Conservation (phyloP, 2,329 filamentous ascomycete species). For the Ampelomyces quisqualis region DNA sequence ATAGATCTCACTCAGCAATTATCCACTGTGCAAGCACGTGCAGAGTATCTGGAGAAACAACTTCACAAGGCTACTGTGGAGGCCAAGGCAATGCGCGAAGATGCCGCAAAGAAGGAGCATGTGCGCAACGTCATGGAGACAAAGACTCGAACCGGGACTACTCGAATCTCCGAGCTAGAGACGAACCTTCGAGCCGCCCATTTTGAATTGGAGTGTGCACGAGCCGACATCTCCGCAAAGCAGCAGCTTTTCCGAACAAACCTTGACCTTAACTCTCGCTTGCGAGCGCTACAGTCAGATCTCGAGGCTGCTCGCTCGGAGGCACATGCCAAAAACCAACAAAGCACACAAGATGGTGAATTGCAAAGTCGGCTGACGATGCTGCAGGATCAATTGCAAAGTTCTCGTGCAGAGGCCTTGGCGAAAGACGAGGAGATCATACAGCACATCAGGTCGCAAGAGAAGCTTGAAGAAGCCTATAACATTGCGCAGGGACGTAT, state of each 20-base stretch:
- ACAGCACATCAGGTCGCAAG: slow-evolving; percentile 25
- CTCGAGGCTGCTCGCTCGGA: slow-evolving; percentile 15
- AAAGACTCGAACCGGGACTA: slow-evolving; percentile 10
- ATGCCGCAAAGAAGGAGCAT: slow-evolving; percentile 15
- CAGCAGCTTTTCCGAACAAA: slow-evolving; percentile 30
- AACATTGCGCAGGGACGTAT: slow-evolving; percentile 32
- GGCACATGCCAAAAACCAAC: slow-evolving; percentile 1
- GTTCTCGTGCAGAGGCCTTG: slow-evolving; percentile 17
- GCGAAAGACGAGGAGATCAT: slow-evolving; percentile 31
- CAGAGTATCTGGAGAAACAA: slow-evolving; percentile 26
- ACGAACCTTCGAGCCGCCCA: slow-evolving; percentile 23
- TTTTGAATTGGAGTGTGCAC: slow-evolving; percentile 30
- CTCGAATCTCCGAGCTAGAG: slow-evolving; percentile 26
- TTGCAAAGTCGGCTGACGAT: slow-evolving; percentile 9
- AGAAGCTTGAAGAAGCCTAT: slow-evolving; percentile 26
- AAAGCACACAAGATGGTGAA: slow-evolving; percentile 3
- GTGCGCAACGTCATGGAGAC: slow-evolving; percentile 11
- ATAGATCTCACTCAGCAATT: slow-evolving; percentile 22
- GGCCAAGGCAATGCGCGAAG: slow-evolving; percentile 26
- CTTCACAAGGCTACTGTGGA: slow-evolving; percentile 32
- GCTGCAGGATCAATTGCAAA: slow-evolving; percentile 26
- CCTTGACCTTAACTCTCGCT: slow-evolving; percentile 23
- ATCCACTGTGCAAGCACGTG: slow-evolving; percentile 26
- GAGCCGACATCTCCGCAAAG: slow-evolving; percentile 27
- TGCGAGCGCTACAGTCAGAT: slow-evolving; percentile 23